A percentile compares a stretch with the other conserved stretches of the same genome.
Evolutionary conservation across 495 filamentous ascomycete genomes (phyloP).

Genomic region (Penicillium mononematosum): DNA sequence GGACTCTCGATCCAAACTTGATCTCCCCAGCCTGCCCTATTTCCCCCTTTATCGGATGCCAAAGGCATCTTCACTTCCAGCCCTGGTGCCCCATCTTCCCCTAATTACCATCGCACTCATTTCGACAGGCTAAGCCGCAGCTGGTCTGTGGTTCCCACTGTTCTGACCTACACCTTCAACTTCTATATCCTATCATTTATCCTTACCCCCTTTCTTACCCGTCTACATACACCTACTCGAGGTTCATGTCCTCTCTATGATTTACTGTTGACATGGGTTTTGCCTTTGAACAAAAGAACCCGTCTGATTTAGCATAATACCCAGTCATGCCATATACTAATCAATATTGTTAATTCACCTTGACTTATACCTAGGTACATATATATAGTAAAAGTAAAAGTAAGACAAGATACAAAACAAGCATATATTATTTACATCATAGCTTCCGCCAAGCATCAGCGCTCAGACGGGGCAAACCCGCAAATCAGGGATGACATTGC

Average conservation of each 20-base stretch:
- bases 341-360: constrained; percentile 7
- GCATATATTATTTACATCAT: background rate
- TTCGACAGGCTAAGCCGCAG: constrained; percentile 18
- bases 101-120: constrained; percentile 16
- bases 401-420: background rate
- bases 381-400: background rate
- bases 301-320: constrained; percentile 33
- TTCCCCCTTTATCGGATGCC: constrained; percentile 1
- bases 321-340: constrained; percentile 20
- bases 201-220: constrained; percentile 2
- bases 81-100: constrained; percentile 11
- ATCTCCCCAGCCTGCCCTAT: background rate
- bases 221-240: constrained; percentile 25
- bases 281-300: constrained; percentile 16
- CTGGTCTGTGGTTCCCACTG: constrained; percentile 28
- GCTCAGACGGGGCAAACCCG: constrained; percentile 4
- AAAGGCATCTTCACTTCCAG: background rate
- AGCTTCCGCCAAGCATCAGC: constrained; percentile 9
- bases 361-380: background rate
- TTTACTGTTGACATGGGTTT: constrained; percentile 22
- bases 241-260: constrained; percentile 29
- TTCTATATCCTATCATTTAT: background rate
- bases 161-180: constrained; percentile 6
- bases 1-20: constrained; percentile 25
- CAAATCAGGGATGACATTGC: constrained; percentile 7